These are phyloP conservation scores for Ogataea nakhonphanomensis DNA, from an alignment of 805 yeast genomes.

Conservation along the genomic window DNA sequence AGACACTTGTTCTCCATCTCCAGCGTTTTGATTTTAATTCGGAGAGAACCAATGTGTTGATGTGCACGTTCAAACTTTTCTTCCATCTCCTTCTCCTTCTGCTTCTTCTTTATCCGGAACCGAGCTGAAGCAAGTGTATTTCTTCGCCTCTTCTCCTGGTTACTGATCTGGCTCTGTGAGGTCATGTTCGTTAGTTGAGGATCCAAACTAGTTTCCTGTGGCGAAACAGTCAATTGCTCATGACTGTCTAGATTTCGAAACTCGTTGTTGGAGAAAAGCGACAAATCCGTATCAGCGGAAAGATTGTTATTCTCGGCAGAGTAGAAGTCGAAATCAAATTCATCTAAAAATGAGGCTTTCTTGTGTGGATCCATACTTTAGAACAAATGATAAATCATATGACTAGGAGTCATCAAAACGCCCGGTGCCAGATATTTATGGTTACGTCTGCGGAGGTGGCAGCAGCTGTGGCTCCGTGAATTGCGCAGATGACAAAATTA, in stretches of 20 bases:
- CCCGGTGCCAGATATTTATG: no score
- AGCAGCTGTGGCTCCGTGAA: background rate
- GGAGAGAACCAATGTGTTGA: slow-evolving; percentile 43
- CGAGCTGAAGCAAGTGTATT: slow-evolving; percentile 67
- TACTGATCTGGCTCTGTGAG: background rate
- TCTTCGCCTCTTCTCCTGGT: slow-evolving; percentile 48
- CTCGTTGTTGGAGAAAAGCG: slow-evolving; percentile 23
- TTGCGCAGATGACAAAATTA: no score
- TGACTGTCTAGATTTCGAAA: slow-evolving; percentile 20
- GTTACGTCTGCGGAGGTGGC: no score
- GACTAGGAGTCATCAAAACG: slow-evolving; percentile 6
- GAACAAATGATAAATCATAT: slow-evolving; percentile 5
- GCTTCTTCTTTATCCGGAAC: slow-evolving; percentile 59
- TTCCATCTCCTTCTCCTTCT: slow-evolving; percentile 59
- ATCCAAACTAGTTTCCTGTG: slow-evolving; percentile 2
- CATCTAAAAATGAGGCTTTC: slow-evolving; percentile 13
- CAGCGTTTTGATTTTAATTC: slow-evolving; percentile 45
- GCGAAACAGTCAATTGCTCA: slow-evolving; percentile 6
- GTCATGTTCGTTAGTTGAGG: slow-evolving; percentile 5
- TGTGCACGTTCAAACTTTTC: slow-evolving; percentile 40
- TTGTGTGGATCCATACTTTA: slow-evolving; percentile 4
- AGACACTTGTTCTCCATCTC: slow-evolving; percentile 62
- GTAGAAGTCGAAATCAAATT: slow-evolving; percentile 17
- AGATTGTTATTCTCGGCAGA: slow-evolving; percentile 1
- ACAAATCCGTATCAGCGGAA: slow-evolving; percentile 15